Base-by-base conservation (phyloP, 768 basidiomycete genomes). In the Filobasidium wieringae region DNA sequence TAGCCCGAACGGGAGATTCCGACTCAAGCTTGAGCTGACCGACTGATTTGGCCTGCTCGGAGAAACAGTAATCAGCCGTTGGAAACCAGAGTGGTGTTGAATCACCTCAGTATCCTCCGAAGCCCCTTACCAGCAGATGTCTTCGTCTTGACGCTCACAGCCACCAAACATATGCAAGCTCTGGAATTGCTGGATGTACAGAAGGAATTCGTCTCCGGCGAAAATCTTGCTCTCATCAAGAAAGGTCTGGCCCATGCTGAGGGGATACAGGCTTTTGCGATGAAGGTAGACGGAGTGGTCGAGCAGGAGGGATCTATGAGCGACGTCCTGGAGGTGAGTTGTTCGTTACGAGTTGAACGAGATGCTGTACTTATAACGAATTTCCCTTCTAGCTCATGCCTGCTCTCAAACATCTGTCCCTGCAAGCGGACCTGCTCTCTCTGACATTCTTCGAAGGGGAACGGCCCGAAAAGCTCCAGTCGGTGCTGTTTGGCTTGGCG, bases 111-210 rank as follows among this genome's bases (percentile, higher is more conserved):
- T 39, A 52, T 59, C 4, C n/a, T 40, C 5, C 52, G 53, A 15
- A 31, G 43, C 9, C 58, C 58, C n/a, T n/a, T 37, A 29, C 19
- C 29, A 4, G 45, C 30, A 4, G 43, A 41, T 50, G 17, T 54
- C 3, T 19, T 59, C 32, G 26, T 12, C 30, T 12, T 55, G 6
- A 47, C 49, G 7, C 6, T 59, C 5, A 2, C 29, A 15, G 29
- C 22, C 30, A 41, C 53, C 29, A 29, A 52, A 27, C 31, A 27
- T n/a, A 24, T 59, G 58, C 41, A 34, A 24, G 39, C 43, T 14
- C 30, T 59, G 7, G 58, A 59, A 30, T 26, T 59, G 58, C 26
- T 59, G n/a, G 58, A 59, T 54, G 14, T 45, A 34, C 41, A 57
- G 49, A 40, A 57, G 30, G 22, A 47, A 19, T 47, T 7, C 15